These are phyloP conservation scores for Colletotrichum sojae DNA, from an alignment of 2,329 filamentous ascomycete genomes.

Conservation along the genomic window DNA sequence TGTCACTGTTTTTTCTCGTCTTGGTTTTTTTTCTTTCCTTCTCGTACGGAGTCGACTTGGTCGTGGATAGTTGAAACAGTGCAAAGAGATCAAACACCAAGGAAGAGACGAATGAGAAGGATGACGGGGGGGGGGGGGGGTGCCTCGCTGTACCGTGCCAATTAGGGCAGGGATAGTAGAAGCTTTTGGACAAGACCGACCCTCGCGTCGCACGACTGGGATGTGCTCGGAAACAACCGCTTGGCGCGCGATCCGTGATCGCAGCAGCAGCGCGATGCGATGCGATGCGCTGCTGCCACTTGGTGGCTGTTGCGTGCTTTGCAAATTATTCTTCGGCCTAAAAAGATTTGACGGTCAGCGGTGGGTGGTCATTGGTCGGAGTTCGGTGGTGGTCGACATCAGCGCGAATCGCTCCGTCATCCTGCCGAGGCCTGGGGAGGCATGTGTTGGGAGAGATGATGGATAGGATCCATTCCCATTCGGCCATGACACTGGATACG, in stretches of 20 bases:
- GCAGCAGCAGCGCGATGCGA: background rate
- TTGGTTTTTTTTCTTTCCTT: background rate
- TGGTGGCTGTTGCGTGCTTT: too few species aligned
- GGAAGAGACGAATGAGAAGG: slow-evolving; percentile 21
- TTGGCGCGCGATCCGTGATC: slow-evolving; percentile 39
- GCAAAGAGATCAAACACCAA: slow-evolving; percentile 38
- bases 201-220: slow-evolving; percentile 39
- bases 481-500: background rate
- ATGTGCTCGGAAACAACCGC: slow-evolving; percentile 39
- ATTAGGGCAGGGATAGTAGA: slow-evolving; percentile 28
- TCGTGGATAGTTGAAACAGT: slow-evolving; percentile 38
- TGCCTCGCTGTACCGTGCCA: too few species aligned
- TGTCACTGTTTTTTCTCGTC: background rate
- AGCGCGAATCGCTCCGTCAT: slow-evolving; percentile 22
- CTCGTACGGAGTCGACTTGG: background rate
- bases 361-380: too few species aligned
- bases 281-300: background rate
- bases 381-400: background rate
- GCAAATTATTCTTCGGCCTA: too few species aligned
- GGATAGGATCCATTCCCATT: background rate
- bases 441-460: slow-evolving; percentile 19
- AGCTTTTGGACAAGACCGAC: slow-evolving; percentile 40
- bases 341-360: too few species aligned
- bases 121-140: slow-evolving; percentile 21
- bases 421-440: slow-evolving; percentile 25